A percentile compares a stretch with the other conserved stretches of the same genome.
Evolutionary conservation across 73 alveolate genomes (phyloP).

Genomic region (Loxodes magnus): DNA sequence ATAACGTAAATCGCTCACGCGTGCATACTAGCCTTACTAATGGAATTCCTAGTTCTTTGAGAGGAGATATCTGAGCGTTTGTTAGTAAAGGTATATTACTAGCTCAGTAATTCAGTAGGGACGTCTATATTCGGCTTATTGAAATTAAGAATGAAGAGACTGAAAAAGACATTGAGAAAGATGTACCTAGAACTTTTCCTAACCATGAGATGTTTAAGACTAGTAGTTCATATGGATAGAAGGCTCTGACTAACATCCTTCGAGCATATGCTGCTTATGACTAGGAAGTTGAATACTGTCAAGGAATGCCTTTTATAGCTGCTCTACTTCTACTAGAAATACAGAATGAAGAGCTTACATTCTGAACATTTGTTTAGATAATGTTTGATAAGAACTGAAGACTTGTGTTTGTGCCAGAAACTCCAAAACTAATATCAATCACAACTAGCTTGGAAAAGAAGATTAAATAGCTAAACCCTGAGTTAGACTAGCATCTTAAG

Average conservation of each 20-base stretch:
- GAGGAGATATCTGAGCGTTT: slow-evolving; percentile 9
- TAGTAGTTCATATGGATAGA: slow-evolving; percentile 11
- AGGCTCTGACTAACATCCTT: slow-evolving; percentile 17
- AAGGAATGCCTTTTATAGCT: slow-evolving; percentile 41
- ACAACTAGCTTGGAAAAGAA: not conserved
- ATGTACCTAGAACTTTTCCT: slow-evolving; percentile 10
- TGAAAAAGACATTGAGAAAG: slow-evolving; percentile 1
- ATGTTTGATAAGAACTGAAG: slow-evolving; percentile 11
- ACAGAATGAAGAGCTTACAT: slow-evolving; percentile 22
- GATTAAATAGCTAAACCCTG: not conserved
- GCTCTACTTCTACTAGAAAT: slow-evolving; percentile 30
- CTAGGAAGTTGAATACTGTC: slow-evolving; percentile 36
- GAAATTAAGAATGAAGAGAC: not conserved
- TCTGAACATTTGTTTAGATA: slow-evolving; percentile 32
- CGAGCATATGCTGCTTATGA: slow-evolving; percentile 35
- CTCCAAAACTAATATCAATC: slow-evolving; percentile 5
- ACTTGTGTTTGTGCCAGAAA: not conserved
- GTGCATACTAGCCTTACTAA: not conserved
- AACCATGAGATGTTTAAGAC: not conserved
- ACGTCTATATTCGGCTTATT: too few relatives aligned
- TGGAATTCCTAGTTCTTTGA: slow-evolving; percentile 8
- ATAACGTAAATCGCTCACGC: not conserved
- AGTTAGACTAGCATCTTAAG: not conserved
- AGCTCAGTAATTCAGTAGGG: not conserved
- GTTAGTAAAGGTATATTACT: not conserved